Evolutionary conservation across 495 filamentous ascomycete genomes (phyloP).

Genomic region (Neurospora tetraspora): DNA sequence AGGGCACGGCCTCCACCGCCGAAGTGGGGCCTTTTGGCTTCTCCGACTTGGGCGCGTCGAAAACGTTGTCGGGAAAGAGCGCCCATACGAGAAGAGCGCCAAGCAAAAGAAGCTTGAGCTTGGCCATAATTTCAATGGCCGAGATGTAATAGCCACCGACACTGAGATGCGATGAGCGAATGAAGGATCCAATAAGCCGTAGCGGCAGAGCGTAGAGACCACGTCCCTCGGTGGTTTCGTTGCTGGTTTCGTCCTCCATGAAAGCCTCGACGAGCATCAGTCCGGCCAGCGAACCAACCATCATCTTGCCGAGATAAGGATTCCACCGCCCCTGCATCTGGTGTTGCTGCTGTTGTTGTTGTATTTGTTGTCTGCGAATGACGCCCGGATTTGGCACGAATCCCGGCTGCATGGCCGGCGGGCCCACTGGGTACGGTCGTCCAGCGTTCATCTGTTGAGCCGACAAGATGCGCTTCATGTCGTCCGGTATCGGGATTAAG

Average conservation of each 20-base stretch:
- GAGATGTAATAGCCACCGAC: slow-evolving; percentile 38
- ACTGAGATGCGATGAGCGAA: slow-evolving; percentile 30
- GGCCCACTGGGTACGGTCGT: slow-evolving; percentile 32
- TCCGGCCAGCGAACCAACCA: slow-evolving; percentile 85
- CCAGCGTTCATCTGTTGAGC: slow-evolving; percentile 32
- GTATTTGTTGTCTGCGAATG: slow-evolving; percentile 35
- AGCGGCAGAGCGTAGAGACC: slow-evolving; percentile 63
- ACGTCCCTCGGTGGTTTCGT: slow-evolving; percentile 49
- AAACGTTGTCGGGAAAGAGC: slow-evolving; percentile 50
- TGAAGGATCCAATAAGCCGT: slow-evolving; percentile 36
- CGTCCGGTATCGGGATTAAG: slow-evolving; percentile 68
- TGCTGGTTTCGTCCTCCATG: slow-evolving; percentile 44
- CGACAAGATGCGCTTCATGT: slow-evolving; percentile 59
- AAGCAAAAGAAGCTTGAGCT: slow-evolving; percentile 50
- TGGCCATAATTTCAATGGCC: slow-evolving; percentile 30
- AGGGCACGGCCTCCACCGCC: slow-evolving; percentile 46
- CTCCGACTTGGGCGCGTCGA: slow-evolving; percentile 36
- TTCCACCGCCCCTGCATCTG: slow-evolving; percentile 28
- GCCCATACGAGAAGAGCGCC: slow-evolving; percentile 59
- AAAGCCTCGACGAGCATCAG: slow-evolving; percentile 83
- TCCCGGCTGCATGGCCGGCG: slow-evolving; percentile 18
- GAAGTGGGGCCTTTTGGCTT: slow-evolving; percentile 23
- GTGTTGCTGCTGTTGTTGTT: slow-evolving; percentile 27
- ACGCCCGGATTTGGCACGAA: slow-evolving; percentile 26
- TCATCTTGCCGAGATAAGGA: slow-evolving; percentile 59